Evolutionary conservation across 2,329 filamentous ascomycete species (phyloP), one percentile per base, ranked within the genome.

Genomic region (Xylariaceae sp.): DNA sequence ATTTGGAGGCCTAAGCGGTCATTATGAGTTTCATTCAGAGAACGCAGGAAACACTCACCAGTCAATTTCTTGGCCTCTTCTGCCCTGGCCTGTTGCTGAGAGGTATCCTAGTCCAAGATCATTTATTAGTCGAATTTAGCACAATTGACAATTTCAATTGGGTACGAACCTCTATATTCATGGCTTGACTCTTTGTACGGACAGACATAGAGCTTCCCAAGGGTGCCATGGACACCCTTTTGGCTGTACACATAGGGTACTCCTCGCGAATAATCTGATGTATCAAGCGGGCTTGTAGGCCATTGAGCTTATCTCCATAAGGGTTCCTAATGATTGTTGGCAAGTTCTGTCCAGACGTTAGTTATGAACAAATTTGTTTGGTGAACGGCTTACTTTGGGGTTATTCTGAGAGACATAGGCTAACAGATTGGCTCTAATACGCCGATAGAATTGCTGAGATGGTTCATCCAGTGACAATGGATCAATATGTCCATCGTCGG

Each of bases 241-340:
- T 43, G 10, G 58, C 61, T 6, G 18, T 43, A 44, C 61, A 68
- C 1, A 41, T 16, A 3, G 61, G 56, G 40, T 66, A 70, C 16
- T 70, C 59, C 2, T 53, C 52, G 1, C 56, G 52, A 1, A 71
- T 37, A 1, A 73, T 20, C 40, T 71, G 67, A 32, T 63, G 49
- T 20, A 72, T 49, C 2, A 73, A 47, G 1, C 64, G 65, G 16
- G 61, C 57, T 41, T 73, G 71, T 9, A 71, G 54, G 3, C 46
- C 41, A 7, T 65, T 72, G 2, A 72, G 47, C 1, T 59, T 59
- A 1, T 61, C 65, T 2, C 63, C 64, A 12, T 64, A 41, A 1
- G 61, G 63, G 20, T 63, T 68, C 3, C 51, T 48, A 3, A 71
- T 65, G 19, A 46, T 59, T 60, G 40, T 65, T 7, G 19, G 49